Conservation (phyloP, 257 asterid species). For the Prunella vulgaris region DNA sequence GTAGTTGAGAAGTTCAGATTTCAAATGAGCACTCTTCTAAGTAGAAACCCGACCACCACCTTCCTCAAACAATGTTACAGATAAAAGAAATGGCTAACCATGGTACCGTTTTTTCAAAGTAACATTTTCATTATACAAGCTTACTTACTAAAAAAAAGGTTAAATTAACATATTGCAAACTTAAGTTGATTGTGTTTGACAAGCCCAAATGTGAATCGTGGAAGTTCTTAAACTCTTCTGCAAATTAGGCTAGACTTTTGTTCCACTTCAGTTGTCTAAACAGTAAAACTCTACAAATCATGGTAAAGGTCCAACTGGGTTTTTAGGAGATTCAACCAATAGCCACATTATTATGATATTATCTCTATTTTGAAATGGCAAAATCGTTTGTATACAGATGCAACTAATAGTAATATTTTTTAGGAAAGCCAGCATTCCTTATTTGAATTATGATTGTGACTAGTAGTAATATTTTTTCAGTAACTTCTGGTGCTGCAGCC, state of each 20-base stretch:
- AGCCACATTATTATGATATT: conserved; percentile 4
- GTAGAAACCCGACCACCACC: too few species aligned
- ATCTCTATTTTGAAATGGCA: background rate
- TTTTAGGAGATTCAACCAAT: background rate
- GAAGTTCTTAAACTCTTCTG: too few species aligned
- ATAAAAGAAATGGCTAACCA: too few species aligned
- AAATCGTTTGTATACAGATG: background rate
- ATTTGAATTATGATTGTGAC: background rate
- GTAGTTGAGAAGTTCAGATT: too few species aligned
- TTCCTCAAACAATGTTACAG: too few species aligned
- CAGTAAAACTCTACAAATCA: background rate
- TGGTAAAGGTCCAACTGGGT: background rate
- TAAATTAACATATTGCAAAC: background rate
- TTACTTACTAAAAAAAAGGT: too few species aligned
- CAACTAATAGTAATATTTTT: background rate
- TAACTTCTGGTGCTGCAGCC: conserved; percentile 1
- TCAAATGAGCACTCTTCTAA: too few species aligned
- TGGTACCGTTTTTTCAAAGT: background rate
- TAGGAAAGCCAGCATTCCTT: background rate
- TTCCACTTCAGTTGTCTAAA: too few species aligned
- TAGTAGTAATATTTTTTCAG: too few species aligned
- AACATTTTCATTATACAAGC: too few species aligned
- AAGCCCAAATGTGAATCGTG: background rate
- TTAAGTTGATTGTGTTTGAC: background rate
- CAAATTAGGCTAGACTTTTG: too few species aligned